Evolutionary conservation across 208 protist species (phyloP).

Genomic region (Naegleria gruberi): DNA sequence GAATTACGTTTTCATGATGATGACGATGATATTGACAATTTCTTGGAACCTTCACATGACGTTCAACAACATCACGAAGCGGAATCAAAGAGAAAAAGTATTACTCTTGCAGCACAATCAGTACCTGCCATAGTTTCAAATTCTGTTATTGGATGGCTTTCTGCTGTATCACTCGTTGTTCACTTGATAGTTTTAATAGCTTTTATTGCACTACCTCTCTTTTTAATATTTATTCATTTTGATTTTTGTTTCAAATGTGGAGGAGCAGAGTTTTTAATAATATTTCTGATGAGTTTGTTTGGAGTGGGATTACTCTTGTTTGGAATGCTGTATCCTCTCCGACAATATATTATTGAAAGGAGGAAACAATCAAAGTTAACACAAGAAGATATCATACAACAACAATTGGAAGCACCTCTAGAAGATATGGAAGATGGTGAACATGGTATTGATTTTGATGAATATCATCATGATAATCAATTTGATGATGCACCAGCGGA

Average conservation of each 20-base stretch:
- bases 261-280: neutral
- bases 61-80: neutral
- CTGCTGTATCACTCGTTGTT: neutral
- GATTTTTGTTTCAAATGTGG: neutral
- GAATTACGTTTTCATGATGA: too few species aligned
- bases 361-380: neutral
- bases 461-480: neutral
- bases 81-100: neutral
- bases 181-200: neutral
- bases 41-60: neutral
- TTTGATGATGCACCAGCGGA: neutral
- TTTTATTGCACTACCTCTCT: neutral
- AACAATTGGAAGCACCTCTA: neutral
- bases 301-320: neutral
- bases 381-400: neutral
- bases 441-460: neutral
- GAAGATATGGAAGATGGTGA: neutral
- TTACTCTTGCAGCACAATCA: neutral
- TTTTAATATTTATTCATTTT: neutral
- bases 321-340: neutral
- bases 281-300: neutral
- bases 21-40: neutral
- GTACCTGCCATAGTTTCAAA: neutral
- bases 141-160: neutral
- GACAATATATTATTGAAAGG: neutral